Evolutionary conservation across 805 yeast species (phyloP), one percentile per base, ranked within the genome.

Genomic region (Pichia kluyveri): DNA sequence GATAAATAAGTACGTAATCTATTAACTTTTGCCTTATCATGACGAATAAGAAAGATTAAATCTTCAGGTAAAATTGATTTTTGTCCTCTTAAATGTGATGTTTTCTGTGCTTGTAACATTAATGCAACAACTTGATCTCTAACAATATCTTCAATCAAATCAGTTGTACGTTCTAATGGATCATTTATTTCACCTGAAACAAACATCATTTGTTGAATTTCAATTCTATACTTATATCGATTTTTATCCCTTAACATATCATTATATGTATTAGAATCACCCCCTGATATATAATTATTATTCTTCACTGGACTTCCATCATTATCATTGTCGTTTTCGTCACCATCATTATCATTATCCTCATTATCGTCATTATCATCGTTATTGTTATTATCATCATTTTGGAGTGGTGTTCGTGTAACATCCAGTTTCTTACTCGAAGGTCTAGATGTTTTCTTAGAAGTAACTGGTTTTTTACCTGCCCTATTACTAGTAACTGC

Each of bases 201-300:
- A 71, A 93, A 93, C 99, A 93, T 93, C 99, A 93, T 93, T 70
- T 86, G 93, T 66, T 93, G 99, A 59, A 93, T 93, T 69, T 93
- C 99, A 38, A 86, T 78, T 49, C 95, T 73, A 65, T 91, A 93
- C 60, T 83, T 81, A 69, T 86, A 82, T 61, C 80, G 80, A 47
- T 69, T 54, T 44, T 56, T 57, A 42, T 60, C 60, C 31, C 51
- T 54, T 9, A 51, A 49, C 8, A 39, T 38, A 18, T 47, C 51
- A 17, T 40, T 4, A 17, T 41, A 38, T n/a, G 43, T 12, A 0
- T 43, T 37, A 15, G 46, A 15, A 23, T 44, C 47, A 34, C 31
- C 18, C 3, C 17, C n/a, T 32, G 15, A 28, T 32, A 32, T 32
- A 6, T 32, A 32, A 27, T 40, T 40, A 28, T 14, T 26, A 32